Percentiles rank a stretch among this genome's conserved stretches.
Evolutionary conservation across 805 yeast species (phyloP).

Genomic region (Tetrapisispora fleetii): DNA sequence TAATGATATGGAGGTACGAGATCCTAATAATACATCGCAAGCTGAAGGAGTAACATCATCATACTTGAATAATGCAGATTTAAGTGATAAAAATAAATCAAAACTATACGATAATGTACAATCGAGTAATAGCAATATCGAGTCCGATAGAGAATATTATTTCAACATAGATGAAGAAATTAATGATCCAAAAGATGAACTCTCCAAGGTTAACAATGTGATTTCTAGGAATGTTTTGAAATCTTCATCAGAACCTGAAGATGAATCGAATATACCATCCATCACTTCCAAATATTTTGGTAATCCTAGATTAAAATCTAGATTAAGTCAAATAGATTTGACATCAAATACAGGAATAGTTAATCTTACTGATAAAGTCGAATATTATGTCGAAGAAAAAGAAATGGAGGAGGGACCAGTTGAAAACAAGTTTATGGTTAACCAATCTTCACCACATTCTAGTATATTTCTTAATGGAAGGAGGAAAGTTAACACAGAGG

Average conservation of each 20-base stretch:
- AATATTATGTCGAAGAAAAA: not conserved
- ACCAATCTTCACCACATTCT: not conserved
- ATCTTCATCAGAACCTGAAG: slow-evolving; percentile 9
- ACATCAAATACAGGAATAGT: not conserved
- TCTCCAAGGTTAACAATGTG: not conserved
- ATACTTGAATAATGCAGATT: not conserved
- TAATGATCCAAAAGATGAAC: not conserved
- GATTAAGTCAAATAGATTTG: not conserved
- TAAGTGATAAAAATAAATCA: not conserved
- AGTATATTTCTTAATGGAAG: not conserved
- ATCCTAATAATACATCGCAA: too few species aligned
- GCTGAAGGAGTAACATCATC: too few species aligned
- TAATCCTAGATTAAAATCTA: not conserved
- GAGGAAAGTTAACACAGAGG: not conserved
- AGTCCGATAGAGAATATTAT: too few species aligned
- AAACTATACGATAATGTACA: not conserved
- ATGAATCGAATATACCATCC: not conserved
- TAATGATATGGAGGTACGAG: not conserved
- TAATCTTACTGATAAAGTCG: not conserved
- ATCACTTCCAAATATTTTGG: not conserved
- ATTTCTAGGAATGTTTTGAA: not conserved
- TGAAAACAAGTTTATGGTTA: not conserved
- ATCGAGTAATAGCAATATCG: not conserved
- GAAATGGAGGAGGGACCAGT: not conserved
- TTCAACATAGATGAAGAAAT: not conserved